Base-by-base conservation (phyloP, 208 protist genomes). In the Trypanosoma mega region DNA sequence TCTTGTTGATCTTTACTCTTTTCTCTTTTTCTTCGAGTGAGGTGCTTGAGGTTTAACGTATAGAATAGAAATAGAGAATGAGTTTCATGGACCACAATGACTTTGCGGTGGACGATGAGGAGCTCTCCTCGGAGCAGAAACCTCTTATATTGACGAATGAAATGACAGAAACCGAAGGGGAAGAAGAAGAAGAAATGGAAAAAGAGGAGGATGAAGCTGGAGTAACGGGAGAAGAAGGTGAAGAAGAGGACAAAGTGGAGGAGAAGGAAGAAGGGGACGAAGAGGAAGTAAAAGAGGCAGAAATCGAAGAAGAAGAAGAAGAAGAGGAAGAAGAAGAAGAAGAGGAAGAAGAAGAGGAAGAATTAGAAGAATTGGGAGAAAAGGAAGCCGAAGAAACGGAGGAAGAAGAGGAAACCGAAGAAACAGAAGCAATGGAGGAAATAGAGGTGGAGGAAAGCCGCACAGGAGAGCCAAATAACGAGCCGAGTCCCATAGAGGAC, bases 41-140 rank as follows among this genome's bases (percentile, higher is more conserved):
- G 24, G 8, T 37, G 8, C 6, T 29, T 45, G 27, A 45, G 43
- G 27, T 45, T 16, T 57, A 49, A 6, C 44, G 12, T 30, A 23
- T 30, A 23, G 11, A 23, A 11, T 47, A 31, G 6, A 37, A 69
- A 68, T 39, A 58, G 52, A 31, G 6, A 37, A 69, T 74, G 50
- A 58, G 52, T 55, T 68, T 63, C 26, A 48, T 30, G 8, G 63
- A 70, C 26, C 51, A 55, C 37, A 61, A 63, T 47, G 41, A 54
- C 27, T 74, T 74, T 47, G 24, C 57, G 23, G 54, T 60, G n/a
- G 47, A 62, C 5, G 59, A 67, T 18, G 60, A 58, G 29, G 43
- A 2, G 52, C 39, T 34, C 12, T 12, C n/a, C 9, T 11, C 51
- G 39, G 34, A 9, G 20, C 24, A 20, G 26, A 36, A 3, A 1